A percentile compares a stretch with the other conserved stretches of the same genome.
Conservation (phyloP, 257 asterid genomes). For the Lycium ferocissimum region DNA sequence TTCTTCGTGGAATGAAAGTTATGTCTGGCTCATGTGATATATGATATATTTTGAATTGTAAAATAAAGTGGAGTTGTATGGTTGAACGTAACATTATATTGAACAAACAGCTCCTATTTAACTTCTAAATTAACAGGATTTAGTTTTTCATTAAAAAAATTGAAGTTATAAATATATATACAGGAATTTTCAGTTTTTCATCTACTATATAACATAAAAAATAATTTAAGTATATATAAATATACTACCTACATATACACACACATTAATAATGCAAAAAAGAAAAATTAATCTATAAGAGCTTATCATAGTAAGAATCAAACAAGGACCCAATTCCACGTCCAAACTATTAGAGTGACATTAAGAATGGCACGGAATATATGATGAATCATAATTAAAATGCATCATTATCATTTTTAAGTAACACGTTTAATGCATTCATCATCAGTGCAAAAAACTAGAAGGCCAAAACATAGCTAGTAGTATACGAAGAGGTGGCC, state of each 20-base stretch:
- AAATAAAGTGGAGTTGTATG: no score
- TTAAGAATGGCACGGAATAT: not conserved
- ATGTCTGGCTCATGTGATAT: no score
- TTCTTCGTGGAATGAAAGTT: no score
- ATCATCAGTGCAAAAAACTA: not conserved
- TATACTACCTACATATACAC: not conserved
- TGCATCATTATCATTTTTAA: not conserved
- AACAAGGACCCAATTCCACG: not conserved
- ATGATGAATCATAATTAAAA: not conserved
- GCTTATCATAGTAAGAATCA: not conserved
- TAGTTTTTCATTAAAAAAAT: not conserved
- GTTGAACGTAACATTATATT: no score
- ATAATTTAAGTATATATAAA: no score
- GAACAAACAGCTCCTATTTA: no score
- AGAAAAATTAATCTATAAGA: not conserved
- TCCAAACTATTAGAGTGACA: not conserved
- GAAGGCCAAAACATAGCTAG: not conserved
- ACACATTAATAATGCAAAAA: not conserved
- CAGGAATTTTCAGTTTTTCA: no score
- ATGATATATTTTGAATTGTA: no score
- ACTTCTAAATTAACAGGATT: no score
- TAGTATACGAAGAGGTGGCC: not conserved
- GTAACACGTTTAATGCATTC: not conserved
- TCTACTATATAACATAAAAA: no score
- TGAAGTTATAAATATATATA: no score